These are phyloP conservation scores for Parietaria judaica DNA, from an alignment of 306 rosid species.

Conservation along the genomic window DNA sequence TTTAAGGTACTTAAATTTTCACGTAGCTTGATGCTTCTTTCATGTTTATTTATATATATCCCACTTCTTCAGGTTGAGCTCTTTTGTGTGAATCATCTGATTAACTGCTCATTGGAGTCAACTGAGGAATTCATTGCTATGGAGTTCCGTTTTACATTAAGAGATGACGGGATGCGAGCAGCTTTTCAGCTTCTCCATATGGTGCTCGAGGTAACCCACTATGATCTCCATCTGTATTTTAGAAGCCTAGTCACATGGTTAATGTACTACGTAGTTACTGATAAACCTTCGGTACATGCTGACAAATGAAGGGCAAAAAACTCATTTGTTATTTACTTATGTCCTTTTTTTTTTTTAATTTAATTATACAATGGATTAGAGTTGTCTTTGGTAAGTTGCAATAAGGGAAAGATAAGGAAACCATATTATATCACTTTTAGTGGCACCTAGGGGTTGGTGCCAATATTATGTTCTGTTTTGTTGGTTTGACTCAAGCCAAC, in stretches of 20 bases:
- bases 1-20: background rate
- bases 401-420: too few species aligned
- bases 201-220: conserved; percentile 79
- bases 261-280: too few species aligned
- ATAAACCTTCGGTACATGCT: too few species aligned
- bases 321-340: too few species aligned
- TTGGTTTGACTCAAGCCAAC: too few species aligned
- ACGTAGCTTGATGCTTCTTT: background rate
- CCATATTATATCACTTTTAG: too few species aligned
- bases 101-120: conserved; percentile 95
- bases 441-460: too few species aligned
- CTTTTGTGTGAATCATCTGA: conserved; percentile 92
- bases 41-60: conserved; percentile 8
- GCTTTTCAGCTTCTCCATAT: conserved; percentile 98
- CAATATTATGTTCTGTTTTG: too few species aligned
- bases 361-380: too few species aligned
- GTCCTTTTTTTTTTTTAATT: too few species aligned
- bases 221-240: background rate
- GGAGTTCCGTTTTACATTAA: conserved; percentile 97
- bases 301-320: too few species aligned
- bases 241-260: background rate
- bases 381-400: too few species aligned
- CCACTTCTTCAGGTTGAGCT: conserved; percentile 69
- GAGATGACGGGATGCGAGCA: conserved; percentile 96
- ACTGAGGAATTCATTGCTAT: conserved; percentile 94